A percentile compares a stretch with the other conserved stretches of the same genome.
Conservation (phyloP, 2,329 filamentous ascomycete species). For the Epichloe baconii region DNA sequence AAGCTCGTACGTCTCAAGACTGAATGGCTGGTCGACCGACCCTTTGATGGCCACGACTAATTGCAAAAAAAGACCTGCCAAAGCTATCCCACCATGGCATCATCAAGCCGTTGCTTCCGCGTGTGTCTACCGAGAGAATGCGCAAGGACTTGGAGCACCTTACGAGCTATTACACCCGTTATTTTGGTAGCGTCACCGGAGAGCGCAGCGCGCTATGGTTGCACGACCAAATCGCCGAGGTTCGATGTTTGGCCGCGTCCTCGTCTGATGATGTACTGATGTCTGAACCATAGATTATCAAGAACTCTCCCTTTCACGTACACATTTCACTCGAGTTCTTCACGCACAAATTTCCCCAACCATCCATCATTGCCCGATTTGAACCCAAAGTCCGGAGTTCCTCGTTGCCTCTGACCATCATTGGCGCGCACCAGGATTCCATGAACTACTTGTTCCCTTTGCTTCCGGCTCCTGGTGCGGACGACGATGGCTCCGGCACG, state of each 20-base stretch:
- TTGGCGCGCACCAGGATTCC: constrained; percentile 35
- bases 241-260: constrained; percentile 2
- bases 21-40: background rate
- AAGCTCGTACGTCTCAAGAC: background rate
- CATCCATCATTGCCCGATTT: constrained; percentile 34
- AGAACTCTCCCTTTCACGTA: constrained; percentile 20
- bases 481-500: constrained; percentile 36
- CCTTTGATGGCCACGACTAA: background rate
- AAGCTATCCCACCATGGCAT: constrained; percentile 35
- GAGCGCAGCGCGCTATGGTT: constrained; percentile 22
- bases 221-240: constrained; percentile 21
- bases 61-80: constrained; percentile 16
- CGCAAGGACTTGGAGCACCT: constrained; percentile 47
- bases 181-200: constrained; percentile 29
- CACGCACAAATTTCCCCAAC: constrained; percentile 29
- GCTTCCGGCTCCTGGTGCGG: constrained; percentile 30
- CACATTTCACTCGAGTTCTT: constrained; percentile 28
- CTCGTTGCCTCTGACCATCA: constrained; percentile 25
- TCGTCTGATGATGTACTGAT: background rate
- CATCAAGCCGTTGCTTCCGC: constrained; percentile 41
- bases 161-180: constrained; percentile 47
- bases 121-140: constrained; percentile 53
- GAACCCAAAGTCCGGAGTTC: constrained; percentile 27
- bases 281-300: constrained; percentile 15
- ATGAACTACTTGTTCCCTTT: constrained; percentile 30